Percentiles rank a stretch among this genome's conserved stretches.
phyloP scores from a whole-genome alignment of 2,329 filamentous ascomycete genomes.

The Neofusicoccum sp. region DNA sequence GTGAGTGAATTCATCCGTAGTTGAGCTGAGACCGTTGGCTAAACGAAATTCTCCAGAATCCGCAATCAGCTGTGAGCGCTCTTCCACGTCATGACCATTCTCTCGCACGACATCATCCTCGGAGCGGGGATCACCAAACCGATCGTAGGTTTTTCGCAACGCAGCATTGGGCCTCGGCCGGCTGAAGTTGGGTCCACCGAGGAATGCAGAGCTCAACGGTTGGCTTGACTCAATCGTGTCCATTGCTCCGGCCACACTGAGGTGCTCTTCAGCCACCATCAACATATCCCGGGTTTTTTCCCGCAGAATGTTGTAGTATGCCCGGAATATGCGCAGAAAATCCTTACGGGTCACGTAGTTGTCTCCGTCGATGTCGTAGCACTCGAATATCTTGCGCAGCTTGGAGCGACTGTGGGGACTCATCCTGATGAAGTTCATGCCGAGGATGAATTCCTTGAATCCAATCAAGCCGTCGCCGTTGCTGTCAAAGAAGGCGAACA shows the following conservation, averaged over 20 bases:
- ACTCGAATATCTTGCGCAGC: slow-evolving; percentile 73
- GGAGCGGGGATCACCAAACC: slow-evolving; percentile 29
- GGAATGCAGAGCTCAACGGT: slow-evolving; percentile 43
- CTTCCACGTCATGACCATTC: slow-evolving; percentile 26
- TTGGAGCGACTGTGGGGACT: slow-evolving; percentile 39
- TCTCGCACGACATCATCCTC: slow-evolving; percentile 26
- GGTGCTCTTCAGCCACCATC: slow-evolving; percentile 71
- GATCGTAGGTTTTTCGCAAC: slow-evolving; percentile 34
- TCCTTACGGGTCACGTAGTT: slow-evolving; percentile 83
- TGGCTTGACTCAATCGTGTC: slow-evolving; percentile 45
- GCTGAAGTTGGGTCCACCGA: slow-evolving; percentile 16
- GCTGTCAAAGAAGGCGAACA: slow-evolving; percentile 95
- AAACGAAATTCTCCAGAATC: slow-evolving; percentile 44
- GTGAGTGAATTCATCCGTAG: not conserved
- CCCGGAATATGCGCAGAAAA: slow-evolving; percentile 86
- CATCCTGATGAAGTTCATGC: slow-evolving; percentile 60
- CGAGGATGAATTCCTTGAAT: slow-evolving; percentile 87
- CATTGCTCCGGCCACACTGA: slow-evolving; percentile 57
- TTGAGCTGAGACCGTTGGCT: not conserved
- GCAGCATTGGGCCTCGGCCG: not conserved
- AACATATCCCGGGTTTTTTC: slow-evolving; percentile 83
- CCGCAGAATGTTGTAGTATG: slow-evolving; percentile 87
- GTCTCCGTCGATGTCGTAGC: slow-evolving; percentile 87
- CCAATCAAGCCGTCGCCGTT: slow-evolving; percentile 86
- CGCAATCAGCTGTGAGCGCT: slow-evolving; percentile 23